These are phyloP conservation scores for Plicaturopsis crispa DNA, from an alignment of 768 basidiomycete genomes.

Conservation along the genomic window DNA sequence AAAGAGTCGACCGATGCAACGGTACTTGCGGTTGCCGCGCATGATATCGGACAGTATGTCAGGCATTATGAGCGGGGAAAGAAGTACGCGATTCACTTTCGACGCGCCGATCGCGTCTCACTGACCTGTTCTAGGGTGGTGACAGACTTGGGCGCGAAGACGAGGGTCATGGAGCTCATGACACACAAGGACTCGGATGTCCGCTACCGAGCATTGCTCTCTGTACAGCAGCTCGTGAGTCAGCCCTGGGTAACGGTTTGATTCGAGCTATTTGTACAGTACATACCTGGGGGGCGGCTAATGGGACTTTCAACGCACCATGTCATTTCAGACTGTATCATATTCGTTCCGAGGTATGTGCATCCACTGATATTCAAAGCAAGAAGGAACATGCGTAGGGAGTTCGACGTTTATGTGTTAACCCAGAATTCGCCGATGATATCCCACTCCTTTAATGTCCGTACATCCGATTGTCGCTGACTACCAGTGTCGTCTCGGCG, in stretches of 20 bases:
- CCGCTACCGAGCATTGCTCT: slow-evolving; percentile 84
- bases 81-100: slow-evolving; percentile 33
- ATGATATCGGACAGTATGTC: slow-evolving; percentile 92
- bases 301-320: too few species aligned
- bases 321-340: too few species aligned
- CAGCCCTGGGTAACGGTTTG: slow-evolving; percentile 67
- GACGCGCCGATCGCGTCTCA: neutral
- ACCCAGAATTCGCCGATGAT: slow-evolving; percentile 71
- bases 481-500: slow-evolving; percentile 17
- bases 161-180: slow-evolving; percentile 88
- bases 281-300: too few species aligned
- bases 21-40: slow-evolving; percentile 86
- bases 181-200: slow-evolving; percentile 82
- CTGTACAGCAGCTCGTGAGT: slow-evolving; percentile 87
- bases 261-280: neutral
- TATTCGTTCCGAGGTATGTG: too few species aligned
- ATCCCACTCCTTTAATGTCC: slow-evolving; percentile 63
- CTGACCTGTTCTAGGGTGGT: slow-evolving; percentile 44
- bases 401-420: slow-evolving; percentile 12
- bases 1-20: slow-evolving; percentile 61
- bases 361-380: too few species aligned
- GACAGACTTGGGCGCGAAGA: slow-evolving; percentile 82
- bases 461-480: too few species aligned
- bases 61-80: slow-evolving; percentile 89
- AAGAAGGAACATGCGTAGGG: too few species aligned